Evolutionary conservation across 2,329 filamentous ascomycete genomes (phyloP), one percentile per base, ranked within the genome.

Genomic region (Beauveria pseudobassiana): DNA sequence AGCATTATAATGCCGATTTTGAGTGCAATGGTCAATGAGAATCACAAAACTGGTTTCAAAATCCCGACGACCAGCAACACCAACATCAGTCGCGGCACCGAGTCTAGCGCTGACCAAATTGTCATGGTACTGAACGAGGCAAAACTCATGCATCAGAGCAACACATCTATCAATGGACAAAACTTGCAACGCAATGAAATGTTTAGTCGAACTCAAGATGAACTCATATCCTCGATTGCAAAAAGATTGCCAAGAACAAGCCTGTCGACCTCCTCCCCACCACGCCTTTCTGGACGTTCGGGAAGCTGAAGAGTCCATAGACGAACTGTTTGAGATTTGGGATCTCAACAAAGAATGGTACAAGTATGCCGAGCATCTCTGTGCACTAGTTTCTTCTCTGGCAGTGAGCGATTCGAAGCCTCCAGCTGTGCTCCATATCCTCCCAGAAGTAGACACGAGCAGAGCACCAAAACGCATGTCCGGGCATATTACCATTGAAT

Each of bases 31-130:
- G n/a, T 59, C 5, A 8, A 1, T 5, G 8, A 22, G 0, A 14
- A 20, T 0, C 1, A 24, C 9, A 5, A 24, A 3, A 6, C 10
- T 10, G 4, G 1, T 9, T 5, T 12, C 0, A 1, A 24, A 1
- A n/a, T 53, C 3, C 56, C 56, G 9, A 28, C 6, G 1, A 51
- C 9, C 1, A 43, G 28, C 7, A 58, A 34, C 9, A 10, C 5
- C n/a, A n/a, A 49, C 5, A 14, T 0, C 3, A 7, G 12, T 8
- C 2, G 10, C 8, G 55, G 20, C 14, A 12, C 2, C 14, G 7
- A 51, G 12, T 30, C 0, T 22, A 6, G 14, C 24, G 46, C 22
- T 3, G 48, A 43, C 3, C 5, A 16, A 1, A 20, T 58, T 10
- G 16, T 5, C 0, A 3, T 1, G 5, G 9, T 22, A 7, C 18